Percentiles rank a stretch among this genome's conserved stretches.
Conservation (phyloP, 1,284 basidiomycete species). For the Fistulinella cinereoalba region DNA sequence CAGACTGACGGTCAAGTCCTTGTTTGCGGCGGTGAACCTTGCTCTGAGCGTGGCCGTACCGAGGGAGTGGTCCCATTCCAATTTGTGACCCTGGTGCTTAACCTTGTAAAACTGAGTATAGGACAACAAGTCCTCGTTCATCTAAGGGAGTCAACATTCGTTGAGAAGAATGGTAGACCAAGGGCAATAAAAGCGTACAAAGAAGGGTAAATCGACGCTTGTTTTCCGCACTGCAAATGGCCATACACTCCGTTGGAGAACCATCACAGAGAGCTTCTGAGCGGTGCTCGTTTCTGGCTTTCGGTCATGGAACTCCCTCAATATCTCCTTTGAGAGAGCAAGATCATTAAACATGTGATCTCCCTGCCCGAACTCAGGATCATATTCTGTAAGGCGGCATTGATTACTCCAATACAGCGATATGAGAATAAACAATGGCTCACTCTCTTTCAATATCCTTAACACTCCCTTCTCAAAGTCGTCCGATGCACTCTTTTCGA, state of each 20-base stretch:
- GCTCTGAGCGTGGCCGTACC: conserved; percentile 75
- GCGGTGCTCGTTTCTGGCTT: conserved; percentile 32
- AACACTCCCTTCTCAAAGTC: conserved; percentile 92
- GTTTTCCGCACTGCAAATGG: conserved; percentile 58
- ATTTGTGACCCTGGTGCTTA: conserved; percentile 69
- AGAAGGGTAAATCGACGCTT: conserved; percentile 50
- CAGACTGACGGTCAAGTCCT: conserved; percentile 89
- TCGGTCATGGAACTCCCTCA: conserved; percentile 55
- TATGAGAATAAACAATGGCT: background rate
- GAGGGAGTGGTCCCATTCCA: conserved; percentile 83
- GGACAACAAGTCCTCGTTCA: conserved; percentile 63
- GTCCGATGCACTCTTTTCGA: conserved; percentile 85
- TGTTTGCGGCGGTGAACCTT: conserved; percentile 66
- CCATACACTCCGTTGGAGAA: conserved; percentile 75
- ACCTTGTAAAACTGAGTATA: conserved; percentile 72
- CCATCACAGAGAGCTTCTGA: conserved; percentile 59
- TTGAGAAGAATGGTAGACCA: background rate
- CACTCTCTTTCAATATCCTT: conserved; percentile 83
- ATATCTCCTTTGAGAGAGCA: conserved; percentile 66
- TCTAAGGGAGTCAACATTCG: conserved; percentile 40
- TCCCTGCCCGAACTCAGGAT: conserved; percentile 84
- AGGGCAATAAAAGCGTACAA: conserved; percentile 33
- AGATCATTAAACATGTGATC: conserved; percentile 91
- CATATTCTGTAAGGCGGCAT: conserved; percentile 57
- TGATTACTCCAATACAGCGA: background rate